A percentile compares a stretch with the other conserved stretches of the same genome.
Conservation (phyloP, 2,329 filamentous ascomycete genomes). For the Xylaria multiplex region DNA sequence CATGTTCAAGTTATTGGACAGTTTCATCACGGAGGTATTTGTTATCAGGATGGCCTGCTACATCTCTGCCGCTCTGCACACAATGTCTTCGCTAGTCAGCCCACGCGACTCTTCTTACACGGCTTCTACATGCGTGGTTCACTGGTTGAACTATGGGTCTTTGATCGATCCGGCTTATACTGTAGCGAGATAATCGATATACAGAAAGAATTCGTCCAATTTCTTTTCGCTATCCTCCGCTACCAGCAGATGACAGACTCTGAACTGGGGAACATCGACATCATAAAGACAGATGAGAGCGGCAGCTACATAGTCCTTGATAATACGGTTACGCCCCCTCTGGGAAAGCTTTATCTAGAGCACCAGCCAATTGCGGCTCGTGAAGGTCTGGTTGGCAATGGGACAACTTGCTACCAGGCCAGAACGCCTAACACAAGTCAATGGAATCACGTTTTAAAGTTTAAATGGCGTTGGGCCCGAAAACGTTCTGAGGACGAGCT, state of each 20-base stretch:
- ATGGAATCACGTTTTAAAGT: constrained; percentile 49
- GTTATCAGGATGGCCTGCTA: constrained; percentile 40
- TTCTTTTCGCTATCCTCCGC: constrained; percentile 46
- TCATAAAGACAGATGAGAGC: constrained; percentile 43
- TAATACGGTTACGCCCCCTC: constrained; percentile 29
- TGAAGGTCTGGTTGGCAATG: constrained; percentile 44
- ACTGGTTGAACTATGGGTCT: constrained; percentile 50
- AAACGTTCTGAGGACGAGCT: constrained; percentile 49
- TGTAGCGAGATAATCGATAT: constrained; percentile 48
- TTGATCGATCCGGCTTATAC: constrained; percentile 52
- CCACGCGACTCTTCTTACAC: constrained; percentile 51
- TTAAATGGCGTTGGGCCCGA: constrained; percentile 50
- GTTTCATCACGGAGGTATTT: constrained; percentile 30
- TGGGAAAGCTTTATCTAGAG: constrained; percentile 47
- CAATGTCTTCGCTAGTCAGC: constrained; percentile 48
- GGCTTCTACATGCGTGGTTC: constrained; percentile 51
- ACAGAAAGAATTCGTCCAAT: constrained; percentile 43
- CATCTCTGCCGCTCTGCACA: constrained; percentile 38
- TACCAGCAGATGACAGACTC: constrained; percentile 48
- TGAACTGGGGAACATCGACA: constrained; percentile 43
- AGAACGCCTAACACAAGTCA: constrained; percentile 40
- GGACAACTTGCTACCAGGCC: constrained; percentile 49
- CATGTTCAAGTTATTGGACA: constrained; percentile 40
- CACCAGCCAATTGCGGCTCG: constrained; percentile 44
- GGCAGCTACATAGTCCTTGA: constrained; percentile 38